phyloP scores from a whole-genome alignment of 2,329 filamentous ascomycete species.

The Arthrobotrys iridis region DNA sequence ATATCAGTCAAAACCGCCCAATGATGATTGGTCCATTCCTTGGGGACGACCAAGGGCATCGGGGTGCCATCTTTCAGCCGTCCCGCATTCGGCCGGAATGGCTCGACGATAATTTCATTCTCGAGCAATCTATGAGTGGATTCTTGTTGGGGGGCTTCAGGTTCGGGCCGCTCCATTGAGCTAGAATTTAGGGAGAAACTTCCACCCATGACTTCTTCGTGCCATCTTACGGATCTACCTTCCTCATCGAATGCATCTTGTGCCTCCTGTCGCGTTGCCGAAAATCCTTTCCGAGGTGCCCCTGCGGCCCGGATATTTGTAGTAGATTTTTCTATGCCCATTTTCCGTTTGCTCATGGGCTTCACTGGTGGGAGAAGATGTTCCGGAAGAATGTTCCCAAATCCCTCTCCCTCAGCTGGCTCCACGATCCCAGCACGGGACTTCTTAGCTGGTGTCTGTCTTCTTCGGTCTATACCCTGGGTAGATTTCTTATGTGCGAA shows the following conservation, averaged over 20 bases:
- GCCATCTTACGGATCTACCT: slow-evolving; percentile 44
- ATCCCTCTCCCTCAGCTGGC: not conserved
- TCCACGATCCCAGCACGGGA: not conserved
- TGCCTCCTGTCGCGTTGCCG: not conserved
- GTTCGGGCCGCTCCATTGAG: slow-evolving; percentile 22
- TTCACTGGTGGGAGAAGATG: slow-evolving; percentile 31
- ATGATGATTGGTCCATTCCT: slow-evolving; percentile 38
- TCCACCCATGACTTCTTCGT: slow-evolving; percentile 40
- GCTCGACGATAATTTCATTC: slow-evolving; percentile 48
- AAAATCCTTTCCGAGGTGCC: not conserved
- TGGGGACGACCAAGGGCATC: slow-evolving; percentile 41
- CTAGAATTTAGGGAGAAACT: slow-evolving; percentile 36
- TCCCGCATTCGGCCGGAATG: slow-evolving; percentile 33
- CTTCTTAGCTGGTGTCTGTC: slow-evolving; percentile 24
- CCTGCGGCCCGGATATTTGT: not conserved
- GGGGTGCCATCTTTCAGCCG: slow-evolving; percentile 22
- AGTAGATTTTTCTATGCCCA: not conserved
- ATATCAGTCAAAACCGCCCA: slow-evolving; percentile 42
- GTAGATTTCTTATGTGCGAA: slow-evolving; percentile 23
- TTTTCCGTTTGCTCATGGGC: not conserved
- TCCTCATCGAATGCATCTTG: slow-evolving; percentile 35
- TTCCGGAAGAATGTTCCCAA: slow-evolving; percentile 44
- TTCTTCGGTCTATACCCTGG: slow-evolving; percentile 5
- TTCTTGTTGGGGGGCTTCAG: slow-evolving; percentile 32
- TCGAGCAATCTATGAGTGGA: slow-evolving; percentile 44